These are phyloP conservation scores for Candida oleophila DNA, from an alignment of 805 yeast genomes.

Conservation along the genomic window DNA sequence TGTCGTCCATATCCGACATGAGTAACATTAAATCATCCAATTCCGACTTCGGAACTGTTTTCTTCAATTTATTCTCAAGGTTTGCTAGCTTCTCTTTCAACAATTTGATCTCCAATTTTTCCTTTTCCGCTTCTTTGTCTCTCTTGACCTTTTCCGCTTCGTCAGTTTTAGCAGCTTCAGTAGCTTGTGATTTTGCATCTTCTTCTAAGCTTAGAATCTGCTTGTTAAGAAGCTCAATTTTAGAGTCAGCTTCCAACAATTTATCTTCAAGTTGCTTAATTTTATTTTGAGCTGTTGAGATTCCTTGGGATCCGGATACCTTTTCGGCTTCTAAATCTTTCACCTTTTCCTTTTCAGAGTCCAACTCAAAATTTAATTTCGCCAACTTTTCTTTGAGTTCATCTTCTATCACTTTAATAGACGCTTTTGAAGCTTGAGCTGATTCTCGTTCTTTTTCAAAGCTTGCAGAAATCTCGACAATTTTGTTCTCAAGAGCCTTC, in stretches of 20 bases:
- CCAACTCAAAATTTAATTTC: neutral
- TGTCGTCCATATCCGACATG: slow-evolving; percentile 75
- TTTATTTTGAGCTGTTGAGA: neutral
- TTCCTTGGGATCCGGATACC: neutral
- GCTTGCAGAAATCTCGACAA: neutral
- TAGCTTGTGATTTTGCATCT: neutral
- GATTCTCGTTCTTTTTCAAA: neutral
- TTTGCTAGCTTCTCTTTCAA: slow-evolving; percentile 5
- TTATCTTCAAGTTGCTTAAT: neutral
- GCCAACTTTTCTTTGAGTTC: neutral
- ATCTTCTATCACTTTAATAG: neutral
- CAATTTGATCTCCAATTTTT: neutral
- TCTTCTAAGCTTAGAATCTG: neutral
- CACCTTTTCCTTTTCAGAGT: neutral
- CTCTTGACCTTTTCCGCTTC: neutral
- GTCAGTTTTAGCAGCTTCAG: neutral
- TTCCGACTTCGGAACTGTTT: slow-evolving; percentile 48
- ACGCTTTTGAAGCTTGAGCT: neutral
- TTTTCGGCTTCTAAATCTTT: neutral
- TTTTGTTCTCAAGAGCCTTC: neutral
- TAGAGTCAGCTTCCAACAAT: neutral
- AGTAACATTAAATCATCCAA: slow-evolving; percentile 75
- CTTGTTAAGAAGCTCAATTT: neutral
- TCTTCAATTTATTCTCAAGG: slow-evolving; percentile 8
- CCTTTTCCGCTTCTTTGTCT: neutral